Evolutionary conservation across 2,329 filamentous ascomycete genomes (phyloP), one percentile per base, ranked within the genome.

Genomic region (Hirsutella minnesotensis): DNA sequence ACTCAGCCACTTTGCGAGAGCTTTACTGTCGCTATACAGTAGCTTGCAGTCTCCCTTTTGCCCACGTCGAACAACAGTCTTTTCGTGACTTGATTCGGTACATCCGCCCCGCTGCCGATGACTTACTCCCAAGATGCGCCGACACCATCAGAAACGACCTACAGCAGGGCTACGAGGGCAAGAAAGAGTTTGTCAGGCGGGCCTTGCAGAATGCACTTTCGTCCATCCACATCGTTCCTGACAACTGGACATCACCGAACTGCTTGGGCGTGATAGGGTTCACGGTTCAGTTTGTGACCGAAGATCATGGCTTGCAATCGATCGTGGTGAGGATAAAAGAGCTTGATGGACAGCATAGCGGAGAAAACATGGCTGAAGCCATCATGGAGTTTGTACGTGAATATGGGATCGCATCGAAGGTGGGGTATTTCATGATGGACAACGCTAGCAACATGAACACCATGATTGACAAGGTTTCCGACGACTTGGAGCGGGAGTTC

Each of bases 311-410:
- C 18, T 20, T 45, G 10, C 15, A 45, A 29, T 45, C 22, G 7
- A 29, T 44, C 31, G 16, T 44, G 7, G 31, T 44, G n/a, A 38
- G 42, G 19, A 40, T 44, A 27, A 44, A 27, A 31, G 46, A 44
- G 44, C 20, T 48, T 21, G 40, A 42, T 13, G 44, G 44, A 5
- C 8, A 38, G 21, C 44, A 48, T 36, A 45, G 35, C 27, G 42
- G 44, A 19, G 42, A 41, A 27, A 40, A 33, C 15, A 20, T 46
- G n/a, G n/a, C n/a, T n/a, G n/a, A n/a, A n/a, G n/a, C n/a, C n/a
- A n/a, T n/a, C n/a, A n/a, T n/a, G n/a, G n/a, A n/a, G n/a, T n/a
- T n/a, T n/a, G n/a, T n/a, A n/a, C n/a, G n/a, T n/a, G n/a, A n/a
- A n/a, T n/a, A n/a, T n/a, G n/a, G n/a, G n/a, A n/a, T n/a, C n/a